These are phyloP conservation scores for Dactylellina parvicollis DNA, from an alignment of 2,329 filamentous ascomycete species.

Conservation along the genomic window DNA sequence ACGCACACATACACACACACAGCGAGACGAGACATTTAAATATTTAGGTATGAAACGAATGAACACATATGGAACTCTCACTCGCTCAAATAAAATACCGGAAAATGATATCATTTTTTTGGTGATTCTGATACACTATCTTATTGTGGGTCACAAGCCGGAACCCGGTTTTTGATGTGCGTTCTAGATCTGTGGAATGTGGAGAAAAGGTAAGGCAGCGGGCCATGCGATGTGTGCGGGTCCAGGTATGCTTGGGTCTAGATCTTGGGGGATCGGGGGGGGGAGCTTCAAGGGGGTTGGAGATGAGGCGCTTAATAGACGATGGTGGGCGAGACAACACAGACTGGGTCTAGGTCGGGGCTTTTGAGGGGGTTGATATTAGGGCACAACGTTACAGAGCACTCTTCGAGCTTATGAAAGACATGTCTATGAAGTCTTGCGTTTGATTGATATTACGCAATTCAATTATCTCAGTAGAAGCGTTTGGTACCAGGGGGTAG, in stretches of 20 bases:
- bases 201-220: constrained; percentile 27
- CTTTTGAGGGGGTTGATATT: too few species aligned
- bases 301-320: constrained; percentile 50
- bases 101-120: constrained; percentile 41
- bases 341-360: too few species aligned
- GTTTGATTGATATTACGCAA: neutral
- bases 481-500: neutral
- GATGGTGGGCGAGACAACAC: constrained; percentile 16
- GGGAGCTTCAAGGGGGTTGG: constrained; percentile 28
- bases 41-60: neutral
- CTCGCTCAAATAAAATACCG: too few species aligned
- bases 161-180: constrained; percentile 33
- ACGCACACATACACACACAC: too few species aligned
- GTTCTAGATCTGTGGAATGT: constrained; percentile 53
- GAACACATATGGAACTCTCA: constrained; percentile 1
- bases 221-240: constrained; percentile 7
- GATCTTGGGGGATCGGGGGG: constrained; percentile 8
- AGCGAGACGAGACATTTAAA: too few species aligned
- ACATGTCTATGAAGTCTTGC: neutral
- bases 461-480: neutral
- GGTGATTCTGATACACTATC: constrained; percentile 5
- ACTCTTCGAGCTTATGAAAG: neutral
- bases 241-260: constrained; percentile 22
- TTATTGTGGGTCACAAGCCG: constrained; percentile 11
- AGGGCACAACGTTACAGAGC: too few species aligned